Base-by-base conservation (phyloP, 1,139 yeast species). In the Saccharomycopsis hybrid region DNA sequence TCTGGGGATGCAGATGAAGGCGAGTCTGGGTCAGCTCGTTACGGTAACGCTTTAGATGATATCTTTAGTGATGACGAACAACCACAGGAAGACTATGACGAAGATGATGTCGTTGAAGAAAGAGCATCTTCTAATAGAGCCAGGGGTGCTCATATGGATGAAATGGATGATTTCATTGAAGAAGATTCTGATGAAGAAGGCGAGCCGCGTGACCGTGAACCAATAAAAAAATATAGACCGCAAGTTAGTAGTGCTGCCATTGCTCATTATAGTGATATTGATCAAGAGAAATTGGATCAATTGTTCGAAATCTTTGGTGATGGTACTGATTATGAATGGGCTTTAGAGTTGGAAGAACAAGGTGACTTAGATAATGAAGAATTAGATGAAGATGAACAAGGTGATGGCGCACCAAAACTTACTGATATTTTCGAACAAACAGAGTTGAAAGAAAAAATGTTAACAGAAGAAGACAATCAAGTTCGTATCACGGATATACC, bases 291-390 rank as follows among this genome's bases (percentile, higher is more conserved):
- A 64, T 78, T 90, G 57, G 95, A 88, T 59, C 97, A 92, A 64
- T 77, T 92, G 60, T 89, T 82, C 62, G 98, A 92, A 65, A 90
- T 92, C 7, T 92, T 92, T 63, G 99, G 99, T 55, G 94, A 89
- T 65, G 99, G 98, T 44, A 92, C 84, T 55, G 97, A 90, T 64
- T 92, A 92, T 66, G 97, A 88, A 55, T 92, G 97, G 97, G 98
- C 98, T 2, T 73, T 94, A 54, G 97, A 88, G 60, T 90, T 89
- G 35, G 95, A 88, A 67, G 86, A 82, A 57, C 83, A 81, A 54
- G 67, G 69, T 35, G 66, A 60, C 4, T 72, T 68, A 5, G 65
- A 63, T 29, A 61, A 61, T 13, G 73, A 67, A 18, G 72, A 69
- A 46, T 64, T 60, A 3, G 69, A 63, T 36, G 82, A 75, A 57